Base-by-base conservation (phyloP, 345 rosid genomes). In the Anacardium occidentale region DNA sequence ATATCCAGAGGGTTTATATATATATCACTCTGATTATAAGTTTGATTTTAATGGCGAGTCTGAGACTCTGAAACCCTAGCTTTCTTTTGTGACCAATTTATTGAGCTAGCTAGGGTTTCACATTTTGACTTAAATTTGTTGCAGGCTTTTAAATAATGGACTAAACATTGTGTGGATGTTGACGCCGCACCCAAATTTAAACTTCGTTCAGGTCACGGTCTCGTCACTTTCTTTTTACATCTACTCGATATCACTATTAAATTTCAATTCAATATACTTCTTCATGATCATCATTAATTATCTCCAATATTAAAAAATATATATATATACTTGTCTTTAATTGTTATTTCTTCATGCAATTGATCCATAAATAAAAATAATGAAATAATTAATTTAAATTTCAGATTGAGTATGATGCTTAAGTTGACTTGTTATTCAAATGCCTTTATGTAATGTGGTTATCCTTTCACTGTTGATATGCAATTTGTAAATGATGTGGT, bases 91-190 rank as follows among this genome's bases (percentile, higher is more conserved):
- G 52, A 44, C 22, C 22, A 21, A 22, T 57, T 52, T 37, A 10
- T 21, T 32, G 45, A 62, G 66, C 26, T n/a, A 62, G 68, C 72
- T 76, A 81, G 86, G 83, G 69, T 64, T 79, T 42, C 64, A n/a
- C 62, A 63, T 54, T 71, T 60, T 64, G 73, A 64, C 72, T 64
- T 65, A 9, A 22, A 74, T 9, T 53, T 42, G 62, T 40, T 76
- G 69, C 77, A 74, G 83, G 72, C 74, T 80, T 77, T 73, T 75
- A 29, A 64, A 73, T 56, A 45, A 74, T 65, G 64, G 11, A 65
- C 48, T 17, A 54, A n/a, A n/a, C n/a, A 74, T 69, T 59, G 8
- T 37, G 42, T 37, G 42, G 42, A 73, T 73, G 79, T 83, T 74
- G 86, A 82, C 80, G 45, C 56, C 34, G 51, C 67, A 6, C 64